Base-by-base conservation (phyloP, 2,329 filamentous ascomycete species). In the Rugonectria rugulosa region DNA sequence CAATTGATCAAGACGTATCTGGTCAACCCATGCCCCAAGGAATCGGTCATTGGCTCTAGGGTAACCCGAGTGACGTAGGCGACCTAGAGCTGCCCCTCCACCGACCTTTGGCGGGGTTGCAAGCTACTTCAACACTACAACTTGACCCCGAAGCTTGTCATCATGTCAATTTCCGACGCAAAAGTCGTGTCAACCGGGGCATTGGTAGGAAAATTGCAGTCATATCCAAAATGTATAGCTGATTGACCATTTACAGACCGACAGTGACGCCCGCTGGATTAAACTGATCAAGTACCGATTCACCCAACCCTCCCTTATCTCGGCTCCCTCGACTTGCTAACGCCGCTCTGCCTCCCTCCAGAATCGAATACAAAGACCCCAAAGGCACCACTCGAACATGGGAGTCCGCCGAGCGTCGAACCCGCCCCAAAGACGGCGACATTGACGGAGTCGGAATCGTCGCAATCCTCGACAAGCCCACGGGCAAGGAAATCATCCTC, bases 401-500 rank as follows among this genome's bases (percentile, higher is more conserved):
- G 89, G 89, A 92, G 68, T 88, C 86, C 1, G 87, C 87, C 14
- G 86, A 90, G 72, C 84, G 89, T n/a, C 81, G 80, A 24, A 91
- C 88, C 0, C 83, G 88, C 4, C 87, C 88, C 11, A 75, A 78
- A 51, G 78, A 73, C 60, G 79, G 79, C 53, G 82, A 84, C 27
- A 86, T 91, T 48, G 89, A 92, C 65, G 88, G 87, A 47, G 88
- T 92, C 12, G 88, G 88, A 56, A 90, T 92, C 53, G 79, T 90
- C 14, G 89, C 88, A 36, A 83, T 92, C 60, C 76, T 92, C 12
- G 76, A 85, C 59, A 82, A 80, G 61, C 70, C 79, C 8, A 73
- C 74, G 1, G 82, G 81, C 74, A 65, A 77, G 66, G 77, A 86
- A 65, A 79, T 88, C 38, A 72, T 89, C 17, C 78, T 89, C 2